These are phyloP conservation scores for Apiotrichum domesticum DNA, from an alignment of 1,284 basidiomycete species.

Conservation along the genomic window DNA sequence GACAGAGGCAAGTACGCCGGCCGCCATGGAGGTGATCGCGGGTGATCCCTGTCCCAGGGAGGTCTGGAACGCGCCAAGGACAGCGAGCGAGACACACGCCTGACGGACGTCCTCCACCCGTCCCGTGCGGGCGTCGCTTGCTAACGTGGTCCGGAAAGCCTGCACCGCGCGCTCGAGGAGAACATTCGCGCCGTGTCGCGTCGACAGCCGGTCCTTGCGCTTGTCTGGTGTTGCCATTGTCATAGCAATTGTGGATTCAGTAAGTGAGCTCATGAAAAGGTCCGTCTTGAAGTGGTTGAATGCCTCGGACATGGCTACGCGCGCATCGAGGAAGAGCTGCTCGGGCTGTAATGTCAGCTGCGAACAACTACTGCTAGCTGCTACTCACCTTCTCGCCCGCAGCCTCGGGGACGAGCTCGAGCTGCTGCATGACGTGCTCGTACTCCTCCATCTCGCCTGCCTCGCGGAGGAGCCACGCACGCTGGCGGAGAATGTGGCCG, in stretches of 20 bases:
- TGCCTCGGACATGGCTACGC: conserved; percentile 65
- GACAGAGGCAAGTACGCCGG: conserved; percentile 57
- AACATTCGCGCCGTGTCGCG: conserved; percentile 58
- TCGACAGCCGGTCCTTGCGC: conserved; percentile 43
- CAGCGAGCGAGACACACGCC: conserved; percentile 61
- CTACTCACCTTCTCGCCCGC: conserved; percentile 25
- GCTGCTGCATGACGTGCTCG: conserved; percentile 55
- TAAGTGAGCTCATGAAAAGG: conserved; percentile 76
- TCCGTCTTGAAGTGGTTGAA: conserved; percentile 71
- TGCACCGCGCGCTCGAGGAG: conserved; percentile 62
- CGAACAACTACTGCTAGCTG: no score
- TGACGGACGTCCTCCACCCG: conserved; percentile 64
- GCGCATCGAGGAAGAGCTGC: conserved; percentile 64
- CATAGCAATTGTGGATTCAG: conserved; percentile 77
- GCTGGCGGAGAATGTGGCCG: conserved; percentile 62
- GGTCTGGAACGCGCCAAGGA: conserved; percentile 68
- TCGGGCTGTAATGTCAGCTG: conserved; percentile 54
- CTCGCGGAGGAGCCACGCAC: conserved; percentile 68
- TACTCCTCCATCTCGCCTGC: conserved; percentile 53
- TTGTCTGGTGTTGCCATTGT: conserved; percentile 67
- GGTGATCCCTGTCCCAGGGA: conserved; percentile 61
- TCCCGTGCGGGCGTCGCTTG: conserved; percentile 56
- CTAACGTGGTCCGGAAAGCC: conserved; percentile 62
- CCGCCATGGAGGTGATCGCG: conserved; percentile 55
- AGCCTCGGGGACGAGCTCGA: conserved; percentile 26